phyloP scores from a whole-genome alignment of 2,329 filamentous ascomycete species.

The Neofusicoccum cordaticola region DNA sequence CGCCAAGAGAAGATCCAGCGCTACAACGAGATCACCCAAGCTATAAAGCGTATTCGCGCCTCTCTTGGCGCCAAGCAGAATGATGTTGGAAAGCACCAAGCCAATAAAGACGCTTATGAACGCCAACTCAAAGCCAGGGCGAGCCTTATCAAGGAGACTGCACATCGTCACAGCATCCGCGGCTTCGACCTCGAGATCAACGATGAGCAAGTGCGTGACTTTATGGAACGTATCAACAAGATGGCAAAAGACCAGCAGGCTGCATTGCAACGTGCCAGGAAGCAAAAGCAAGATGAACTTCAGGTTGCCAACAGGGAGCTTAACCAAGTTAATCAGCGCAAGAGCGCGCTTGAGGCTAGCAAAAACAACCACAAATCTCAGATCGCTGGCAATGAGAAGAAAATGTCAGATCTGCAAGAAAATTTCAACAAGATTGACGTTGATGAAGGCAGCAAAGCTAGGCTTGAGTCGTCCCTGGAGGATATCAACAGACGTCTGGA shows the following conservation, averaged over 20 bases:
- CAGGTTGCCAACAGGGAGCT: constrained; percentile 70
- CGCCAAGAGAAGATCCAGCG: constrained; percentile 60
- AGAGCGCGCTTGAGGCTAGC: constrained; percentile 68
- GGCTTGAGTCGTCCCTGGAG: constrained; percentile 70
- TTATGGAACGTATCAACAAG: constrained; percentile 74
- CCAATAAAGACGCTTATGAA: constrained; percentile 84
- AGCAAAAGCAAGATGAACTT: constrained; percentile 70
- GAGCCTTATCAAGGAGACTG: constrained; percentile 73
- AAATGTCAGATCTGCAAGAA: constrained; percentile 63
- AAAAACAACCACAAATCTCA: constrained; percentile 72
- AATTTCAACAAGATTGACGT: constrained; percentile 71
- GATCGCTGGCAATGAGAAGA: constrained; percentile 70
- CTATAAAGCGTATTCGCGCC: constrained; percentile 47
- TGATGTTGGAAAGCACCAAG: constrained; percentile 75
- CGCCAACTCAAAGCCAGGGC: constrained; percentile 70
- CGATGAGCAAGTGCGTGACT: constrained; percentile 69
- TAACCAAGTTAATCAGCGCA: constrained; percentile 70
- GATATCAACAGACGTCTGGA: constrained; percentile 65
- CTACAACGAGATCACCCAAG: constrained; percentile 61
- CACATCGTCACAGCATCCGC: constrained; percentile 72
- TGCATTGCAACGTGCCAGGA: constrained; percentile 70
- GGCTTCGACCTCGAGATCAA: constrained; percentile 74
- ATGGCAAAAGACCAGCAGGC: constrained; percentile 75
- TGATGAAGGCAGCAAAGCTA: constrained; percentile 80
- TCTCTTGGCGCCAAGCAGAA: constrained; percentile 47